Conservation (phyloP, 2,329 filamentous ascomycete species). For the Bipolaris oryzae region DNA sequence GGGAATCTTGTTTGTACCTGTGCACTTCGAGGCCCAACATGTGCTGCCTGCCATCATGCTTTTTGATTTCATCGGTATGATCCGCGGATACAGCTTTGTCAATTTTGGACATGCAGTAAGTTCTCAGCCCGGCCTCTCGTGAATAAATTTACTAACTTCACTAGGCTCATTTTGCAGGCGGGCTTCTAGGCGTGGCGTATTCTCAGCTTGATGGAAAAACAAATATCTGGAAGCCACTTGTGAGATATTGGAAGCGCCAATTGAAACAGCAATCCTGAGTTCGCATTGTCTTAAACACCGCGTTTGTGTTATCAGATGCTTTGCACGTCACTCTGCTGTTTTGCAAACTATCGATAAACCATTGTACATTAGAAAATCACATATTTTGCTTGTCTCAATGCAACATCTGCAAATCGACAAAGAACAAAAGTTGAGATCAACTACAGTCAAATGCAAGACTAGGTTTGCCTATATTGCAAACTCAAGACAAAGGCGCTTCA, state of each 20-base stretch:
- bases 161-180: slow-evolving; percentile 44
- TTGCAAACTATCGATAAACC: too few species aligned
- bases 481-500: too few species aligned
- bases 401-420: too few species aligned
- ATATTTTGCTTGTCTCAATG: too few species aligned
- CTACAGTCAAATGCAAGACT: too few species aligned
- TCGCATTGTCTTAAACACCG: too few species aligned
- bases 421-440: too few species aligned
- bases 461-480: too few species aligned
- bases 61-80: slow-evolving; percentile 42
- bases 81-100: slow-evolving; percentile 36
- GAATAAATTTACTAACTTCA: slow-evolving; percentile 13
- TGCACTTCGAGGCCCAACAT: slow-evolving; percentile 38
- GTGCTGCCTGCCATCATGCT: slow-evolving; percentile 41
- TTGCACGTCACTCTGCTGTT: neutral
- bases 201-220: slow-evolving; percentile 43
- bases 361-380: too few species aligned
- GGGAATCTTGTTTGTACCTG: slow-evolving; percentile 42
- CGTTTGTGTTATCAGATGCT: neutral
- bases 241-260: slow-evolving; percentile 34
- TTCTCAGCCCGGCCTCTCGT: neutral
- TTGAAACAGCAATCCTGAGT: slow-evolving; percentile 20
- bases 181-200: slow-evolving; percentile 39
- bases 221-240: slow-evolving; percentile 43
- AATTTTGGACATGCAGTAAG: slow-evolving; percentile 46